Percentiles rank a stretch among this genome's conserved stretches.
Conservation (phyloP, 2,329 filamentous ascomycete species). For the Thelonectria olida region DNA sequence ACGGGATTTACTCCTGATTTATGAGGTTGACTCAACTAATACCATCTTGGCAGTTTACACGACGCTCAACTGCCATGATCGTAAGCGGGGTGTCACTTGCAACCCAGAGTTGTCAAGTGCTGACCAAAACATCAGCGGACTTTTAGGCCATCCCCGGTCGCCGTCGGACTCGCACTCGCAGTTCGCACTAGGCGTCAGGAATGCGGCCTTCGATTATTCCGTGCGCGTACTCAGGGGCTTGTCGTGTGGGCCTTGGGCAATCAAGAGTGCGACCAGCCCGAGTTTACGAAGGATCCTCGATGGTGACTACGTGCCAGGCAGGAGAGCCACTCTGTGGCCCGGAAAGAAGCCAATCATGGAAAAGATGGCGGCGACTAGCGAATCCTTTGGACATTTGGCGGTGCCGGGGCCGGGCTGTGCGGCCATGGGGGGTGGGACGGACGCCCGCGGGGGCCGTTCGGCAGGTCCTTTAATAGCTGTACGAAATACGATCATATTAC, state of each 20-base stretch:
- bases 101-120: not conserved
- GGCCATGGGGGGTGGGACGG: conserved; percentile 5
- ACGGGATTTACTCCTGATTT: too few species aligned
- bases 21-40: too few species aligned
- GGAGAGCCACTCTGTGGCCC: too few species aligned
- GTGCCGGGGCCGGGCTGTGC: not conserved
- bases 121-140: not conserved
- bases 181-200: not conserved
- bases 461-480: not conserved
- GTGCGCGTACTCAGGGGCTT: not conserved
- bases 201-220: too few species aligned
- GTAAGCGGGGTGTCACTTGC: not conserved
- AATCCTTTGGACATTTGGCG: not conserved
- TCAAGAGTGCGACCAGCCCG: not conserved
- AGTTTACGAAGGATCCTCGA: not conserved
- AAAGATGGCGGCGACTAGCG: not conserved
- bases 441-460: not conserved
- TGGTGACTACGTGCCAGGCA: not conserved
- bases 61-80: too few species aligned
- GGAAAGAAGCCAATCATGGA: not conserved
- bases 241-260: not conserved
- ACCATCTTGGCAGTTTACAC: too few species aligned
- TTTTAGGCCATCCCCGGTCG: not conserved
- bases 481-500: not conserved
- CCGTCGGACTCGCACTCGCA: not conserved